Conservation (phyloP, 176 grass and related monocot genomes). For the Carex myosuroides region DNA sequence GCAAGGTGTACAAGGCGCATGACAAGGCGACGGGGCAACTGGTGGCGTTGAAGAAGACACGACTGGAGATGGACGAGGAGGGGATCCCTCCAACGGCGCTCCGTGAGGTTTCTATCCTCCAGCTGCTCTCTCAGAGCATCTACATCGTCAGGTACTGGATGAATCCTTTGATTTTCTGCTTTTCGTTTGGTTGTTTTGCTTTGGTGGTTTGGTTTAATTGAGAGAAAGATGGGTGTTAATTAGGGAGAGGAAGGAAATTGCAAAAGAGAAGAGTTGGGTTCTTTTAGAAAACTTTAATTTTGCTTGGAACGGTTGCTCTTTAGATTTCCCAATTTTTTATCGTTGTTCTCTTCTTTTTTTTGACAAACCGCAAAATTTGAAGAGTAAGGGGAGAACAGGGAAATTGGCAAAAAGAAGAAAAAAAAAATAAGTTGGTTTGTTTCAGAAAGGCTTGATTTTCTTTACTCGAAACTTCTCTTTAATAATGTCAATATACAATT, state of each 20-base stretch:
- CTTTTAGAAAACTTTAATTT: not conserved
- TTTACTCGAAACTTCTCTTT: not conserved
- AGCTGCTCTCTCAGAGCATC: slow-evolving; percentile 73
- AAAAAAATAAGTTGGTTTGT: not conserved
- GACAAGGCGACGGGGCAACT: slow-evolving; percentile 40
- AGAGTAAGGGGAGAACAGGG: not conserved
- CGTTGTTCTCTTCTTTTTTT: not conserved
- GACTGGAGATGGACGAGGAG: slow-evolving; percentile 93
- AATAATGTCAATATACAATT: not conserved
- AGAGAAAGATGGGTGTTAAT: not conserved
- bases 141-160: slow-evolving; percentile 58
- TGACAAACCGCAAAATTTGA: not conserved
- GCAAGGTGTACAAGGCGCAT: slow-evolving; percentile 51
- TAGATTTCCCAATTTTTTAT: too few species aligned
- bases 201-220: not conserved
- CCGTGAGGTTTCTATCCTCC: slow-evolving; percentile 89
- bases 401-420: not conserved
- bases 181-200: not conserved
- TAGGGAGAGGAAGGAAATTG: not conserved
- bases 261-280: not conserved
- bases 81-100: slow-evolving; percentile 90
- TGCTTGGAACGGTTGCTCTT: not conserved
- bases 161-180: not conserved
- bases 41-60: slow-evolving; percentile 75
- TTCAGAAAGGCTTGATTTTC: not conserved